phyloP scores from a whole-genome alignment of 768 basidiomycete genomes.

The Suillus placidus region DNA sequence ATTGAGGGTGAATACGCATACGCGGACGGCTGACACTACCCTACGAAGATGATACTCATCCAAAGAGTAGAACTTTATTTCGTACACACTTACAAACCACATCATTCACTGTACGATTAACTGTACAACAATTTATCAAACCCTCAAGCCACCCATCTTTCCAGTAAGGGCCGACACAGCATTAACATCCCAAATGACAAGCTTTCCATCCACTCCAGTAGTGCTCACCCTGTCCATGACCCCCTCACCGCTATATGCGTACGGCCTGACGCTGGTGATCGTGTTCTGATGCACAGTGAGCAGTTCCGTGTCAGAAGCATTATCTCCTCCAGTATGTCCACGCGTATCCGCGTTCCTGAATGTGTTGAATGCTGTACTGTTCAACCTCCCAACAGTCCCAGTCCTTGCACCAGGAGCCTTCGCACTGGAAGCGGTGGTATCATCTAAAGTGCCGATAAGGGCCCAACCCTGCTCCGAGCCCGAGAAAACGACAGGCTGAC shows the following conservation, averaged over 20 bases:
- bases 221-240: conserved; percentile 81
- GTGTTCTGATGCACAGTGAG: conserved; percentile 97
- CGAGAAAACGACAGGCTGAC: conserved; percentile 88
- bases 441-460: conserved; percentile 80
- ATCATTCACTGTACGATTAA: conserved; percentile 2
- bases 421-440: conserved; percentile 49
- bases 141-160: conserved; percentile 52
- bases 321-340: conserved; percentile 41
- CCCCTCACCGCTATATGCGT: conserved; percentile 54
- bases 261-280: conserved; percentile 87
- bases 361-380: conserved; percentile 90
- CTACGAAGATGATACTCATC: conserved; percentile 4
- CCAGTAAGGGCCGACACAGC: conserved; percentile 54
- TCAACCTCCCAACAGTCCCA: conserved; percentile 71
- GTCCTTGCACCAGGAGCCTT: conserved; percentile 46
- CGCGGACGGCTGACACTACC: conserved; percentile 14
- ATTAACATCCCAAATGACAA: conserved; percentile 89
- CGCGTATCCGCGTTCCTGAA: conserved; percentile 92
- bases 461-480: conserved; percentile 82
- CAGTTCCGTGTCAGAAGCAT: conserved; percentile 67
- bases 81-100: not conserved
- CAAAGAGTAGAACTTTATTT: not conserved
- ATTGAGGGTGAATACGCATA: conserved; percentile 22
- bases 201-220: conserved; percentile 88
- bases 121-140: conserved; percentile 27